phyloP scores from a whole-genome alignment of 768 basidiomycete species.

The Thelephora aurantiotincta region DNA sequence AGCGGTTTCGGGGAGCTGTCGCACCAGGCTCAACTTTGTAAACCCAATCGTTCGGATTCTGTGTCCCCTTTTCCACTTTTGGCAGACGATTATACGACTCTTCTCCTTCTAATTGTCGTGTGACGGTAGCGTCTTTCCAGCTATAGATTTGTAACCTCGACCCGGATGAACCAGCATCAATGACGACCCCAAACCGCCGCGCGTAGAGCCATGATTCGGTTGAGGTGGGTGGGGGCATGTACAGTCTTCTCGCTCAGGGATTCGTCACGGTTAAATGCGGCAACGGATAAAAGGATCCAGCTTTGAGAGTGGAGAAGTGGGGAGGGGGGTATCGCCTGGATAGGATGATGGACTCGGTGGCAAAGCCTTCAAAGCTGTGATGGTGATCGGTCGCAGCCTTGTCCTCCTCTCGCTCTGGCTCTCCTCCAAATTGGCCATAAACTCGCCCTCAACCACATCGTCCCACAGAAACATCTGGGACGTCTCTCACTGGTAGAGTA shows the following conservation, averaged over 20 bases:
- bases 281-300: too few relatives aligned
- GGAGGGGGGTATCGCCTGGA: too few relatives aligned
- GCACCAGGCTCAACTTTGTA: constrained; percentile 87
- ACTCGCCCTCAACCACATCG: too few relatives aligned
- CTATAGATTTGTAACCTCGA: constrained; percentile 94
- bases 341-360: too few relatives aligned
- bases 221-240: constrained; percentile 65
- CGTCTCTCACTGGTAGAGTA: too few relatives aligned
- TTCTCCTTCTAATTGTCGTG: constrained; percentile 36
- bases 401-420: too few relatives aligned
- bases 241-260: constrained; percentile 10
- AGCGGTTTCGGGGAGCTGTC: constrained; percentile 14
- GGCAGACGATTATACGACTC: constrained; percentile 47
- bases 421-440: too few relatives aligned
- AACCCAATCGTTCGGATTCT: constrained; percentile 72
- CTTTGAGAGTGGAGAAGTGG: too few relatives aligned
- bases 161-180: constrained; percentile 97
- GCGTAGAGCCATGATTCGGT: constrained; percentile 64
- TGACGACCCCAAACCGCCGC: constrained; percentile 84
- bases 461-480: too few relatives aligned
- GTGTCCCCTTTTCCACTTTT: constrained; percentile 84
- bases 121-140: constrained; percentile 72
- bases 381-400: too few relatives aligned
- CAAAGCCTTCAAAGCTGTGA: too few relatives aligned
- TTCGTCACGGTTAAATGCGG: too few relatives aligned